phyloP scores from a whole-genome alignment of 2,329 filamentous ascomycete genomes.

The Aspergillus tanneri region DNA sequence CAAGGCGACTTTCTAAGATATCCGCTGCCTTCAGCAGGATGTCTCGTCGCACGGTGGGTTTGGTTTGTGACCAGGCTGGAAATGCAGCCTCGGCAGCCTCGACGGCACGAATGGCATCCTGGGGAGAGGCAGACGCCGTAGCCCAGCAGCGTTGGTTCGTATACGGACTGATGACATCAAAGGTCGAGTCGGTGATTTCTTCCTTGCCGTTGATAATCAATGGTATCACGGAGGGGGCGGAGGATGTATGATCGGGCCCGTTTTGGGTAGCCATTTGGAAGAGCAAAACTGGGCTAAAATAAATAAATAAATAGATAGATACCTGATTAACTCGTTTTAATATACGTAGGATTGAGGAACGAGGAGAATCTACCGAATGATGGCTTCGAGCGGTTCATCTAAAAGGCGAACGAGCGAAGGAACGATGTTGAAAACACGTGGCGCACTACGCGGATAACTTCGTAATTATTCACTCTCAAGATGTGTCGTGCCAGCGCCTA shows the following conservation, averaged over 20 bases:
- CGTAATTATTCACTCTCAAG: too few species aligned
- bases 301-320: not conserved
- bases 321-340: too few species aligned
- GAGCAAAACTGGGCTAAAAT: not conserved
- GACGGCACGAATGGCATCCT: constrained; percentile 46
- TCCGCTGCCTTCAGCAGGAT: constrained; percentile 70
- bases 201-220: constrained; percentile 42
- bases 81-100: constrained; percentile 64
- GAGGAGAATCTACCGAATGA: too few species aligned
- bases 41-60: constrained; percentile 61
- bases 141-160: constrained; percentile 54
- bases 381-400: too few species aligned
- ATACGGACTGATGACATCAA: constrained; percentile 55
- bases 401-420: too few species aligned
- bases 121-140: constrained; percentile 53
- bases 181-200: constrained; percentile 29
- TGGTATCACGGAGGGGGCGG: constrained; percentile 28
- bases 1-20: constrained; percentile 44
- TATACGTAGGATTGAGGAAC: too few species aligned
- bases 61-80: constrained; percentile 63
- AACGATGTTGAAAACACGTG: too few species aligned
- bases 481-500: too few species aligned
- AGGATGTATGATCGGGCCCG: not conserved
- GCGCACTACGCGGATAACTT: too few species aligned
- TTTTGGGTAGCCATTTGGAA: constrained; percentile 8